Base-by-base conservation (phyloP, 2,329 filamentous ascomycete genomes). In the Westerdykella ornata region DNA sequence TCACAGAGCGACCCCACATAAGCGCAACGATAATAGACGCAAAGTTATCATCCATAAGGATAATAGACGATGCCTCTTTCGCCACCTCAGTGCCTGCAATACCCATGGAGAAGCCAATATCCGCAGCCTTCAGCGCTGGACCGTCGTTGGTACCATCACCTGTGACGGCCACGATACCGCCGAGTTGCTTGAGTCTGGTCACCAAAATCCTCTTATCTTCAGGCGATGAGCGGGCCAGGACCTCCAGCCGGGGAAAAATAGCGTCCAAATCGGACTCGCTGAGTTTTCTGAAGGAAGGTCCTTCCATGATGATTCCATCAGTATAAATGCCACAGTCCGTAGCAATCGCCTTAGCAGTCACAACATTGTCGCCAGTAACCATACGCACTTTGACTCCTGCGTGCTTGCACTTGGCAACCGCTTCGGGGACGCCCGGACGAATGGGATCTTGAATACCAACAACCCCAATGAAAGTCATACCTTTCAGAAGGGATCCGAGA, bases 1-100 rank as follows among this genome's bases (percentile, higher is more conserved):
- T 63, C 14, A 63, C 59, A 0, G 59, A 53, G 17, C 59, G 57
- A 33, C 84, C 84, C 84, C 84, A 88, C 57, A 82, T 82, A 54
- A 88, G 73, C 8, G 84, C 84, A 63, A 84, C 86, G 47, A 88
- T 80, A 47, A 88, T 88, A 15, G 83, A 87, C 19, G 79, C 75
- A 66, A 88, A 88, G 68, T 88, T 88, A 63, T 88, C 84, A 57
- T 88, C 84, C 84, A 88, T 87, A n/a, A 88, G 71, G 52, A 88
- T 86, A 47, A 88, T 88, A 16, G 83, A 81, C 5, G 84, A 88
- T 1, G 84, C 84, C 64, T 88, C 84, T 67, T 88, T 88, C 37
- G 84, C 84, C 26, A 88, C 84, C 60, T 88, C 84, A 0, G 84
- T 88, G 38, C 85, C 84, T 6, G 84, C 75, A 41, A 88, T 84